Evolutionary conservation across 441 rosid species (phyloP).

Genomic region (Bocquillonia castaneifolia): DNA sequence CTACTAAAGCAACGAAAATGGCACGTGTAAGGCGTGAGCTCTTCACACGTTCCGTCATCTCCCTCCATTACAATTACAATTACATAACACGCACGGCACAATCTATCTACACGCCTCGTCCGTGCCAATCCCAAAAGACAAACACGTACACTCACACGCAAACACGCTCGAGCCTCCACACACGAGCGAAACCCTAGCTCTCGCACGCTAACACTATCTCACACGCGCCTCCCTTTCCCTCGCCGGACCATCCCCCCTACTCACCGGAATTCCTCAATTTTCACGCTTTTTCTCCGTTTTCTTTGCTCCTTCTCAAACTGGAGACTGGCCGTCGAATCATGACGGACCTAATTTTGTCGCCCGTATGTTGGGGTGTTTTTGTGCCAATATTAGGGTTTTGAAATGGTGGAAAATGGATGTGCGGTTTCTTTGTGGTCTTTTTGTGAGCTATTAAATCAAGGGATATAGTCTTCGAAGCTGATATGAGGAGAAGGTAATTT

Average conservation of each 20-base stretch:
- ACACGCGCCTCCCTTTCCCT: slow-evolving; percentile 29
- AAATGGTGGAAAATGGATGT: slow-evolving; percentile 19
- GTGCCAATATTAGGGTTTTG: slow-evolving; percentile 17
- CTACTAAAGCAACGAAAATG: slow-evolving; percentile 13
- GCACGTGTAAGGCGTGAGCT: slow-evolving; percentile 48
- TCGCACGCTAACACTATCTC: slow-evolving; percentile 48
- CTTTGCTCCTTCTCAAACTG: slow-evolving; percentile 6
- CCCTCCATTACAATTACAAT: too few species aligned
- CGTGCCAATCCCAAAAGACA: slow-evolving; percentile 55
- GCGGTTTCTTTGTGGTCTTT: not conserved
- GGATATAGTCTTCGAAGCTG: not conserved
- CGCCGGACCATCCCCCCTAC: slow-evolving; percentile 30
- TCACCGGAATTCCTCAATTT: slow-evolving; percentile 31
- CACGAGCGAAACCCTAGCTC: slow-evolving; percentile 66
- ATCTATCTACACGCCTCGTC: slow-evolving; percentile 49
- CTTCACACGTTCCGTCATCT: slow-evolving; percentile 29
- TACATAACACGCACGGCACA: slow-evolving; percentile 29
- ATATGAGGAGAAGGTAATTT: slow-evolving; percentile 1
- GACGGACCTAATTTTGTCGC: slow-evolving; percentile 22
- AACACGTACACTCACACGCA: slow-evolving; percentile 34
- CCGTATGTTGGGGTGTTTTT: slow-evolving; percentile 1
- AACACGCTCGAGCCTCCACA: slow-evolving; percentile 54
- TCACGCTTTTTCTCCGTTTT: slow-evolving; percentile 14
- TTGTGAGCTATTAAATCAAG: not conserved
- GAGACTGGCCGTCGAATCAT: slow-evolving; percentile 14